These are phyloP conservation scores for Hygrophorus russula DNA, from an alignment of 768 basidiomycete species.

Conservation along the genomic window DNA sequence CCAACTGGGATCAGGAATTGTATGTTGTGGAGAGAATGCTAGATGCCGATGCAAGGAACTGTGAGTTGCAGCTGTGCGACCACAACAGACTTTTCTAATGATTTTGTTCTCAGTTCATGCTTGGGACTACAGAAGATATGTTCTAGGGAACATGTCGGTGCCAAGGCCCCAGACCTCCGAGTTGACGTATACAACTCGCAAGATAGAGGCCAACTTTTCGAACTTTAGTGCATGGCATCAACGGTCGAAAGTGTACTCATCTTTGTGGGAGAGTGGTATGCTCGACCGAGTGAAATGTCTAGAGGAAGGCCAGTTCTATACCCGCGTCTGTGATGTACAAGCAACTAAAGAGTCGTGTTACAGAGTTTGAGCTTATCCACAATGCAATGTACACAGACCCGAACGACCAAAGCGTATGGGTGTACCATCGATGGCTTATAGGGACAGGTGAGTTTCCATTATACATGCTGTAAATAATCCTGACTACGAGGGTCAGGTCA, in stretches of 20 bases:
- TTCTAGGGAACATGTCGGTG: conserved; percentile 60
- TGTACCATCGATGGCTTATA: conserved; percentile 97
- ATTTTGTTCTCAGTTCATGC: conserved; percentile 60
- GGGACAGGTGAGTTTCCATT: conserved; percentile 45
- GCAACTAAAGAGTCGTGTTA: neutral
- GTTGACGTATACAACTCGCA: conserved; percentile 74
- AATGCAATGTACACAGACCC: conserved; percentile 97
- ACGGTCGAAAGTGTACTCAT: conserved; percentile 67
- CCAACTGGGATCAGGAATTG: conserved; percentile 79
- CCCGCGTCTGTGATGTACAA: neutral
- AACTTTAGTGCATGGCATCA: conserved; percentile 99
- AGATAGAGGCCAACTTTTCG: conserved; percentile 90
- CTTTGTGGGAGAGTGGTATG: conserved; percentile 51
- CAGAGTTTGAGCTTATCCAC: conserved; percentile 87
- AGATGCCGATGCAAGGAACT: conserved; percentile 85
- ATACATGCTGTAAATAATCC: neutral
- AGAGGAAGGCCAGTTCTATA: conserved; percentile 50
- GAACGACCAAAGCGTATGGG: conserved; percentile 93
- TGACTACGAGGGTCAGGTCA: conserved; percentile 32
- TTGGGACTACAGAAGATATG: conserved; percentile 89
- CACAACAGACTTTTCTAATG: neutral
- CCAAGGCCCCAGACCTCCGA: conserved; percentile 52
- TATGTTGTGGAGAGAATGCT: conserved; percentile 88
- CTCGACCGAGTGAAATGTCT: conserved; percentile 42
- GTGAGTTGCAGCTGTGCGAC: conserved; percentile 32